Base-by-base conservation (phyloP, 2,329 filamentous ascomycete genomes). In the Cordyceps farinosa region DNA sequence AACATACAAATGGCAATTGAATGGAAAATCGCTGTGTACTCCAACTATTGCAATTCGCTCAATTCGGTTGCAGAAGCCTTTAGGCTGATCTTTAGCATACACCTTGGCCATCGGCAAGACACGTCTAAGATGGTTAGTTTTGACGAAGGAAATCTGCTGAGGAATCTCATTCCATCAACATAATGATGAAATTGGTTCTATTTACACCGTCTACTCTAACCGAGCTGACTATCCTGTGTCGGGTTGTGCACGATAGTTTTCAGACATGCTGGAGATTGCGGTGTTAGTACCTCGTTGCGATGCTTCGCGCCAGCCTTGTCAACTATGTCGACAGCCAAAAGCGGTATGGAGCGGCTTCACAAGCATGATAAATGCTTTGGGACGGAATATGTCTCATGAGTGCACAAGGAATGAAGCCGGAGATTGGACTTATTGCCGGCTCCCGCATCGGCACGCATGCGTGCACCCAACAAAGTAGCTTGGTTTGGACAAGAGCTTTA, bases 21-120 rank as follows among this genome's bases (percentile, higher is more conserved):
- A 51, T 47, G 22, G 11, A 40, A 4, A 10, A 30, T 13, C 5
- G 45, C 4, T 32, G 73, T 76, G 72, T 74, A 80, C 79, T 1
- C 78, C 79, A 8, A 80, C 74, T 29, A 81, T 74, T 38, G 77
- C 77, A 0, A 80, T 70, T 30, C 73, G 77, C 66, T 78, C 71
- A 17, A 79, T 69, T 45, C 64, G 36, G 65, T 79, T 79, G 10
- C 52, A 67, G 53, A 70, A 70, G 64, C 65, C 69, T 0, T 36
- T 13, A 0, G 71, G 68, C 67, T 72, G 64, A 29, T 67, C 59
- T 40, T 64, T 69, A 48, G 69, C 69, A 48, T 72, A 70, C n/a
- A 30, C 27, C 36, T 54, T 15, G 10, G 36, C 36, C 51, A 54
- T 54, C 3, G 22, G 22, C 22, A 22, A 22, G 22, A 22, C 22